A percentile compares a stretch with the other conserved stretches of the same genome.
phyloP scores from a whole-genome alignment of 805 yeast genomes.

The Ogataea kodamae region DNA sequence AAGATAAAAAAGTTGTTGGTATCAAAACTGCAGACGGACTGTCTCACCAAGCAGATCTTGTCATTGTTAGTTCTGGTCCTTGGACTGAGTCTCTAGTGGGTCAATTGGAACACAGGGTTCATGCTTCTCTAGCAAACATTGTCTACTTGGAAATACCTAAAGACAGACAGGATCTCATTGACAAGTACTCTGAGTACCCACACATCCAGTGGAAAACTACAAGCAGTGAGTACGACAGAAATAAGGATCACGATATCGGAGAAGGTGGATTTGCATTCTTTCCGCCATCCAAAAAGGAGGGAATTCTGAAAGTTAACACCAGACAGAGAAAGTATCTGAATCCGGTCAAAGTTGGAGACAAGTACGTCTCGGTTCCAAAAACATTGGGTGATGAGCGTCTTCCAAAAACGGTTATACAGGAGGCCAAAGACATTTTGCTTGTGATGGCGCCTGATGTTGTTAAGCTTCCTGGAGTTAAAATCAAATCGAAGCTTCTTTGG shows the following conservation, averaged over 20 bases:
- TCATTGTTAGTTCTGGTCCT: slow-evolving; percentile 21
- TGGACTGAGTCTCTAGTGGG: slow-evolving; percentile 22
- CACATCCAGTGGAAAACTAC: slow-evolving; percentile 18
- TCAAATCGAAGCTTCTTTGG: slow-evolving; percentile 17
- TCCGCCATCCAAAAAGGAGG: slow-evolving; percentile 17
- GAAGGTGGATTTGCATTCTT: slow-evolving; percentile 20
- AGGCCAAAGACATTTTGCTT: slow-evolving; percentile 16
- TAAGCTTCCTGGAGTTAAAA: slow-evolving; percentile 6
- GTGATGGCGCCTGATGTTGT: slow-evolving; percentile 20
- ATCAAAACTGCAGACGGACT: slow-evolving; percentile 26
- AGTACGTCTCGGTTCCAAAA: slow-evolving; percentile 11
- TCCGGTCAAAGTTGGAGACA: slow-evolving; percentile 8
- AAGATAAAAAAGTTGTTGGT: slow-evolving; percentile 16
- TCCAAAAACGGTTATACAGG: slow-evolving; percentile 16
- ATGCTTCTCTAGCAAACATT: slow-evolving; percentile 24
- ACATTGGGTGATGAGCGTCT: slow-evolving; percentile 14
- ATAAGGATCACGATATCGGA: slow-evolving; percentile 9
- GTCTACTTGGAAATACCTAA: slow-evolving; percentile 21
- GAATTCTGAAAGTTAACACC: slow-evolving; percentile 14
- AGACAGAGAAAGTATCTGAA: slow-evolving; percentile 16
- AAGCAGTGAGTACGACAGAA: slow-evolving; percentile 16
- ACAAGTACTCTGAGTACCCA: slow-evolving; percentile 24
- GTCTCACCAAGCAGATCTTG: slow-evolving; percentile 19
- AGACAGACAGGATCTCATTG: slow-evolving; percentile 21
- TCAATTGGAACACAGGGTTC: slow-evolving; percentile 14